Evolutionary conservation across 2,329 filamentous ascomycete genomes (phyloP).

Genomic region (Pestalotiopsis sp.): DNA sequence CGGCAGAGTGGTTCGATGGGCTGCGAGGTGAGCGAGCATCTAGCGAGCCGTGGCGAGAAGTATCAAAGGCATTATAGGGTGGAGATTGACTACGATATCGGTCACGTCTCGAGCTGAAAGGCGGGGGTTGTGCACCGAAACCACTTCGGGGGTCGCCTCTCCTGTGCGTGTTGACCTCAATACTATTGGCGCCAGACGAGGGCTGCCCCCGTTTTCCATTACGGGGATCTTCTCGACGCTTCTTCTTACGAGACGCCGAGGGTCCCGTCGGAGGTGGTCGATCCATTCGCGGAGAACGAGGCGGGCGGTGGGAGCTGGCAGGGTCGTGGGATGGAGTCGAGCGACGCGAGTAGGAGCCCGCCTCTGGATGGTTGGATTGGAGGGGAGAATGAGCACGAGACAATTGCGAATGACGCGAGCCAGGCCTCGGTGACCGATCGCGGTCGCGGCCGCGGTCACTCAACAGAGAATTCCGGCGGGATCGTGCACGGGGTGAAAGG

Average conservation of each 20-base stretch:
- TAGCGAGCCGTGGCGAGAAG: constrained; percentile 63
- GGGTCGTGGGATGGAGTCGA: constrained; percentile 27
- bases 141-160: constrained; percentile 40
- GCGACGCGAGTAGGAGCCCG: constrained; percentile 27
- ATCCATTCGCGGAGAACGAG: constrained; percentile 30
- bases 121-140: constrained; percentile 33
- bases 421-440: constrained; percentile 29
- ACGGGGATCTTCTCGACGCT: constrained; percentile 42
- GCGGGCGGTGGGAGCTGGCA: constrained; percentile 23
- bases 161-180: constrained; percentile 52
- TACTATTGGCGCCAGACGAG: constrained; percentile 50
- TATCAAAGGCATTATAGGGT: constrained; percentile 56
- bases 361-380: constrained; percentile 26
- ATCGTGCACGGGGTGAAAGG: constrained; percentile 19
- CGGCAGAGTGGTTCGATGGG: constrained; percentile 53
- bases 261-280: constrained; percentile 20
- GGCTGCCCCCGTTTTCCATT: constrained; percentile 38
- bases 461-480: constrained; percentile 24
- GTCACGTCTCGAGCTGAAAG: constrained; percentile 40
- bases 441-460: constrained; percentile 30
- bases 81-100: constrained; percentile 51
- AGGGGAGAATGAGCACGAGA: constrained; percentile 33
- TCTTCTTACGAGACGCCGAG: constrained; percentile 37
- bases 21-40: constrained; percentile 61
- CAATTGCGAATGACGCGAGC: constrained; percentile 19